phyloP scores from a whole-genome alignment of 495 filamentous ascomycete genomes.

The Lasiosphaeris hirsuta region DNA sequence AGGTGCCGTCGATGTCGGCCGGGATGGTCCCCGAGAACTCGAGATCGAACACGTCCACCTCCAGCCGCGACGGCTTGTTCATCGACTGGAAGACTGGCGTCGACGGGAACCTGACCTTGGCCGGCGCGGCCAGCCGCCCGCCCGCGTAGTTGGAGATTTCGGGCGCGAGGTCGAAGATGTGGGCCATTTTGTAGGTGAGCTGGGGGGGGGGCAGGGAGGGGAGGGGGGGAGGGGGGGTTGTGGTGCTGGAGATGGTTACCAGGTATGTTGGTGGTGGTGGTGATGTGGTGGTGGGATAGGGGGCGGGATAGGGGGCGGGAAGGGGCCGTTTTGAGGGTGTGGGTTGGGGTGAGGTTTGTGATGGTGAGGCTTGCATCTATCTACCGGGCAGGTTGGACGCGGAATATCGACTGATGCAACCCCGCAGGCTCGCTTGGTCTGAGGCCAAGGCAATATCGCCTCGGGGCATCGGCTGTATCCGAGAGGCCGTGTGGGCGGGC shows the following conservation, averaged over 20 bases:
- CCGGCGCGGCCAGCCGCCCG: slow-evolving; percentile 29
- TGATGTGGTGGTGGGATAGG: background rate
- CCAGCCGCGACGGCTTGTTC: slow-evolving; percentile 46
- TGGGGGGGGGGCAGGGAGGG: background rate
- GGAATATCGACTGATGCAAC: background rate
- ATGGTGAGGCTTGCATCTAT: background rate
- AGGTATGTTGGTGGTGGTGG: background rate
- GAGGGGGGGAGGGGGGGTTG: background rate
- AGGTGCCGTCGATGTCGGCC: slow-evolving; percentile 49
- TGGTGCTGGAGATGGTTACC: background rate
- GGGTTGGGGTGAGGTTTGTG: background rate
- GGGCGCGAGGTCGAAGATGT: slow-evolving; percentile 41
- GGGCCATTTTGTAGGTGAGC: slow-evolving; percentile 15
- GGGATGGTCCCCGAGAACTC: slow-evolving; percentile 50
- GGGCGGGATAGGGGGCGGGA: background rate
- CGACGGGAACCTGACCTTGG: slow-evolving; percentile 45
- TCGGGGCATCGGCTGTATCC: slow-evolving; percentile 9
- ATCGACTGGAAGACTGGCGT: slow-evolving; percentile 46
- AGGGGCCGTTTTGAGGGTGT: too few species aligned
- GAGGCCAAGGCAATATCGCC: background rate
- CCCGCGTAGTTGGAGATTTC: slow-evolving; percentile 36
- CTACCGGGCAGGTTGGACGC: background rate
- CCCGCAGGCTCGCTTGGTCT: background rate
- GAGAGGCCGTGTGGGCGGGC: background rate
- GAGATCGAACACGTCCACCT: slow-evolving; percentile 47